A percentile compares a stretch with the other conserved stretches of the same genome.
phyloP scores from a whole-genome alignment of 179 eudicot genomes.

The Pouteria campechiana region DNA sequence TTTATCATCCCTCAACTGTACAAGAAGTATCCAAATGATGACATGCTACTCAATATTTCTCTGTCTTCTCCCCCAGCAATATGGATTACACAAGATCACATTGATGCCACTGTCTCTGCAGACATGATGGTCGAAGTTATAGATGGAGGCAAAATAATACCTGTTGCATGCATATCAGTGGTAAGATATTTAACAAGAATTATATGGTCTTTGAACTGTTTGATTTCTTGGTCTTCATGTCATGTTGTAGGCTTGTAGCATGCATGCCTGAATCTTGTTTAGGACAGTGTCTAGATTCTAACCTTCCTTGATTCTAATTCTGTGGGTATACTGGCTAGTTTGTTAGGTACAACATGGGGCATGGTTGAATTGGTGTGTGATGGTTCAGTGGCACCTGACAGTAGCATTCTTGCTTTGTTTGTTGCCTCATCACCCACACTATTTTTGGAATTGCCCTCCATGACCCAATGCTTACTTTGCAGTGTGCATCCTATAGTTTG shows the following conservation, averaged over 20 bases:
- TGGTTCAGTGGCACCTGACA: too few relatives aligned
- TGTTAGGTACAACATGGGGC: too few relatives aligned
- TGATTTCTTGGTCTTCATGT: too few relatives aligned
- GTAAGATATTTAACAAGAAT: constrained; percentile 29
- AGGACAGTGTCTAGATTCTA: too few relatives aligned
- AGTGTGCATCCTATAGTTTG: too few relatives aligned
- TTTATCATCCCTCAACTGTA: constrained; percentile 69
- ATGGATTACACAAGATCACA: constrained; percentile 25
- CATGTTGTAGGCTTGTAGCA: too few relatives aligned
- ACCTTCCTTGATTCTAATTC: background rate
- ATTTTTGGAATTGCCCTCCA: too few relatives aligned
- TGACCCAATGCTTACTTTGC: too few relatives aligned
- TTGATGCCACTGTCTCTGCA: constrained; percentile 29
- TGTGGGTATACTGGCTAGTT: background rate
- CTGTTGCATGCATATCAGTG: constrained; percentile 67
- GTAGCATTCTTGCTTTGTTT: too few relatives aligned
- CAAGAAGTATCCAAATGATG: constrained; percentile 65
- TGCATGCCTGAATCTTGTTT: too few relatives aligned
- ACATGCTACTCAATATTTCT: constrained; percentile 73
- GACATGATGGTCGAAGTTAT: constrained; percentile 60
- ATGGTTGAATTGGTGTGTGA: too few relatives aligned
- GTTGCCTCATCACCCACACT: too few relatives aligned
- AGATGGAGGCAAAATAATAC: constrained; percentile 54
- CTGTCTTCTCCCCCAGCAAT: constrained; percentile 50
- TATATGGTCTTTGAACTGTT: background rate